phyloP scores from a whole-genome alignment of 305 asterid genomes.

The Fraxinus sp. region DNA sequence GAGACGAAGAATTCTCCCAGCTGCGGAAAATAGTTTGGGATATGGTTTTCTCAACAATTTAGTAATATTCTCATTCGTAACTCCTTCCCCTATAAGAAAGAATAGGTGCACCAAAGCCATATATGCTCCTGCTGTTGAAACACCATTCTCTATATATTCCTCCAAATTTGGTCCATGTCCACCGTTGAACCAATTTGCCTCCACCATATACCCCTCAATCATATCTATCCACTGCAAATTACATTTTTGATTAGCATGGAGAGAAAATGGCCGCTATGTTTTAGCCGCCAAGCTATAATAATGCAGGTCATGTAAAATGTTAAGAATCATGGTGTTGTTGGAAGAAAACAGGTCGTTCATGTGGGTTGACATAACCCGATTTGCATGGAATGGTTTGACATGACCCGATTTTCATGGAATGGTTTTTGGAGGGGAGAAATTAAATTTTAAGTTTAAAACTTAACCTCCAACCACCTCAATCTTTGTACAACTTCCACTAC shows the following conservation, averaged over 20 bases:
- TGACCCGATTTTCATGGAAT: neutral
- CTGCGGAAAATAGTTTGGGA: slow-evolving; percentile 51
- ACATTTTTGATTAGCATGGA: neutral
- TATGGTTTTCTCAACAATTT: slow-evolving; percentile 44
- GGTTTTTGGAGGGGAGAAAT: neutral
- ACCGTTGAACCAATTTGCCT: slow-evolving; percentile 60
- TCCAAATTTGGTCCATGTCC: slow-evolving; percentile 53
- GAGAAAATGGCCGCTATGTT: neutral
- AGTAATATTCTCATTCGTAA: slow-evolving; percentile 32
- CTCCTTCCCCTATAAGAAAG: slow-evolving; percentile 66
- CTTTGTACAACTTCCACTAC: neutral
- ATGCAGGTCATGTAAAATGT: neutral
- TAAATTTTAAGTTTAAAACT: too few species aligned
- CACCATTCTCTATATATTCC: slow-evolving; percentile 66
- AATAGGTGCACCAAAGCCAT: slow-evolving; percentile 65
- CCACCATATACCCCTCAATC: slow-evolving; percentile 66
- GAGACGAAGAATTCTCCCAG: slow-evolving; percentile 69
- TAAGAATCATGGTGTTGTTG: neutral
- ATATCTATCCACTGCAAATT: slow-evolving; percentile 66
- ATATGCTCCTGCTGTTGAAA: slow-evolving; percentile 59
- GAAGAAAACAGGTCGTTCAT: too few species aligned
- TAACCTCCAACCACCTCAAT: neutral
- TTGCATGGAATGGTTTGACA: too few species aligned
- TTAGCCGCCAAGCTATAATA: neutral
- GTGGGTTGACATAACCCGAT: too few species aligned